Base-by-base conservation (phyloP, 306 rosid species). In the Gillenia trifoliata region DNA sequence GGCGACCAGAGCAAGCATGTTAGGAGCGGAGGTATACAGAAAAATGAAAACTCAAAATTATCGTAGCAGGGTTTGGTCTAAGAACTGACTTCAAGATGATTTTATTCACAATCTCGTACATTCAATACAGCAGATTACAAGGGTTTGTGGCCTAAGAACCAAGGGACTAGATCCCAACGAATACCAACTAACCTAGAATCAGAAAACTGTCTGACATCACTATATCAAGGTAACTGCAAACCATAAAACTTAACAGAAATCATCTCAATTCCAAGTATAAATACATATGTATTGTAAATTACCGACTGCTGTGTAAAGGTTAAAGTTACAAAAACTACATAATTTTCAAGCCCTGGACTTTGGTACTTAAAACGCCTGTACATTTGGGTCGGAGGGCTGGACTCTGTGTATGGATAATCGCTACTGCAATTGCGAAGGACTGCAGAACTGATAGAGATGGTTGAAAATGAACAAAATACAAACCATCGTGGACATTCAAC, bases 361-460 rank as follows among this genome's bases (percentile, higher is more conserved):
- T 73, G 76, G 64, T 71, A 73, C 70, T 85, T 83, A 72, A 71
- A 60, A 54, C 59, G 84, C 83, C 82, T 78, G 79, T 59, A 81
- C 84, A 77, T 77, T 77, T 78, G 40, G 91, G 87, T 77, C 77
- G 90, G 70, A 95, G 93, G 80, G 81, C 60, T 28, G 98, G 96
- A 78, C 90, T 89, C 75, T 77, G 88, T 1, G 81, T 64, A 80
- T 95, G 98, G 81, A 95, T 77, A 20, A 89, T 78, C 10, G 98
- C 99, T 77, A 92, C 92, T 3, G 97, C 96, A 15, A 95, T 86
- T 67, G 98, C 90, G 83, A 95, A 90, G 72, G 93, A 85, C 83
- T 95, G 98, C 66, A 95, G 87, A 54, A 85, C 76, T 11, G 96
- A 92, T 38, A 95, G 78, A 67, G 85, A 83, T 10, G 57, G 84